Base-by-base conservation (phyloP, 148 eudicot species). In the Dianthus caryophyllus region DNA sequence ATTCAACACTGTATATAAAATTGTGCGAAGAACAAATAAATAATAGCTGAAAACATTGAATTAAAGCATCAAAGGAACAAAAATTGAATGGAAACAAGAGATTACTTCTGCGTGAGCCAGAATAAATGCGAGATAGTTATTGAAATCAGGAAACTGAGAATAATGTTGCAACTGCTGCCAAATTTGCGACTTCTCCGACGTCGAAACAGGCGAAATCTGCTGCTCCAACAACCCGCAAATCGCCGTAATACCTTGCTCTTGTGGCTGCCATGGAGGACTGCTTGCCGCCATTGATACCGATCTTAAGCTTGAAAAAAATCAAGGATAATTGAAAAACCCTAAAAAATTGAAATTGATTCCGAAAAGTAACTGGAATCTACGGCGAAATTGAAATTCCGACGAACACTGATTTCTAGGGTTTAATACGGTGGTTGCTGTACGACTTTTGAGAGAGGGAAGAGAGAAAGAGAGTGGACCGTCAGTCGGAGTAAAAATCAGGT, bases 101-200 rank as follows among this genome's bases (percentile, higher is more conserved):
- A 14, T 10, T 67, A 94, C 97, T 79, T 94, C 86, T 13, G 96
- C 96, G 25, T 82, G 92, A n/a, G 90, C 79, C 41, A 94, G 76
- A 53, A 94, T 88, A 70, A 94, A 94, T 47, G 84, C 82, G 50
- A 94, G 93, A 63, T 94, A 94, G 65, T 90, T 94, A 73, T 94
- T 90, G 80, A 94, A 94, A 85, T 94, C 99, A 21, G 96, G 97
- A 60, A 77, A 85, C 74, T 84, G 90, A 61, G 99, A 84, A 70
- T 84, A 94, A 77, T 85, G 97, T 53, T 94, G 89, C 39, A 94
- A 80, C 72, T 82, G 89, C 75, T 86, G 88, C 87, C 84, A 85
- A 73, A 90, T 86, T 80, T 88, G 86, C 52, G 97, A 81, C 76
- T 86, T 88, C 16, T 88, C 90, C 16, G 88, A 77, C 17, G 84